Base-by-base conservation (phyloP, 148 eudicot species). In the Persicaria tinctoria region DNA sequence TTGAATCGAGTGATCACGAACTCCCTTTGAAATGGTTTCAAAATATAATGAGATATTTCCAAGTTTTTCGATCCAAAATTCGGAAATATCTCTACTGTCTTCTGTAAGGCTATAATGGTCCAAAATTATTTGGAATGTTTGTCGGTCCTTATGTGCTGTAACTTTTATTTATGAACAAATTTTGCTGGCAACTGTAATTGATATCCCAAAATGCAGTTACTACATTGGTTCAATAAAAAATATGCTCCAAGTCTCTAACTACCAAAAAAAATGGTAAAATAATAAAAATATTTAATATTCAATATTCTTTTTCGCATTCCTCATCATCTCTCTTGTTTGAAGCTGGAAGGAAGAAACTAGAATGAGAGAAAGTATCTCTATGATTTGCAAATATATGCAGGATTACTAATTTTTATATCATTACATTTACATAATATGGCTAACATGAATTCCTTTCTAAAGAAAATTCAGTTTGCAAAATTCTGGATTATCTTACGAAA, bases 311-410 rank as follows among this genome's bases (percentile, higher is more conserved):
- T 41, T 17, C 45, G 9, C 47, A 18, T 12, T 41, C 45, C 16
- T 63, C 18, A 4, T 66, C 70, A 66, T 66, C 18, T 41, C 1
- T 14, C 18, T 66, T 38, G 47, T 44, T 41, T 6, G 18, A 66
- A 66, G 44, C 47, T 66, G 8, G 70, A 66, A 66, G 47, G 17
- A 66, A 18, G 63, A 63, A 63, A 63, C 10, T 63, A 63, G 16
- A 63, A 3, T 27, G 9, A 16, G 32, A 38, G 68, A 63, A 59
- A 41, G 46, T 17, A 9, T 66, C 70, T 66, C 17, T 44, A 44
- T 60, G 70, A 38, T 66, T 66, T 13, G 3, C 4, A 41, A 41
- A 5, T 44, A 66, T 41, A 66, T 41, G 47, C 8, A 66, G 13
- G 6, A 66, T 9, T 66, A 41, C 9, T 41, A 41, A 13, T 66